Base-by-base conservation (phyloP, 2,329 filamentous ascomycete species). In the Epichloe uncinata region DNA sequence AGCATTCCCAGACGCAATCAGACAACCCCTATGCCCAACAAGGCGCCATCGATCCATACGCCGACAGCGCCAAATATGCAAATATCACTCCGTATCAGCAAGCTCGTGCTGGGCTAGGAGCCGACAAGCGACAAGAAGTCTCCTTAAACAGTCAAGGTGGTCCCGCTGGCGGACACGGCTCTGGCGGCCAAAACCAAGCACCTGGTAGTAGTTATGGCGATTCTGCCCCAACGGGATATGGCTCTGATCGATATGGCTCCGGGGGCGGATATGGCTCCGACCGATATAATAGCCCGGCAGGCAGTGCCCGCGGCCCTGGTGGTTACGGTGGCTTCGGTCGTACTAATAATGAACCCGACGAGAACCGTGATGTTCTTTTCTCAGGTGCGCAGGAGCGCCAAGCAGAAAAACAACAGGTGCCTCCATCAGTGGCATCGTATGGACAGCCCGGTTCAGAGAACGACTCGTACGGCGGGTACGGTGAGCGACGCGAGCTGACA, bases 401-500 rank as follows among this genome's bases (percentile, higher is more conserved):
- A 35, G 69, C 73, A 47, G 68, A 73, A 54, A 67, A 64, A 52
- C 64, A 63, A 44, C 57, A 59, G 38, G 11, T 54, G 12, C 41
- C 53, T 44, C 42, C 60, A 42, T 48, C 53, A 18, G 35, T 49
- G 40, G 56, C 52, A 36, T 53, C 56, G 3, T 61, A 59, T 37
- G 58, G 56, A 34, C 60, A 62, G 50, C 50, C 62, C 20, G 60
- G 55, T 15, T 52, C 55, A 16, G 57, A 50, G 26, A 56, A 54
- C 33, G 61, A 58, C 36, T 61, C 61, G 12, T 74, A 72, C 51
- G 75, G 71, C 26, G 76, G 74, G 30, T 81, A 81, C 54, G 78
- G 86, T 48, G 81, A 84, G 50, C 77, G 85, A 52, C 79, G 87
- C 45, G 80, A 95, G 64, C 70, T 95, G 56, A 95, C 87, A 0